Evolutionary conservation across 345 rosid genomes (phyloP).

Genomic region (Fremontodendron californicum): DNA sequence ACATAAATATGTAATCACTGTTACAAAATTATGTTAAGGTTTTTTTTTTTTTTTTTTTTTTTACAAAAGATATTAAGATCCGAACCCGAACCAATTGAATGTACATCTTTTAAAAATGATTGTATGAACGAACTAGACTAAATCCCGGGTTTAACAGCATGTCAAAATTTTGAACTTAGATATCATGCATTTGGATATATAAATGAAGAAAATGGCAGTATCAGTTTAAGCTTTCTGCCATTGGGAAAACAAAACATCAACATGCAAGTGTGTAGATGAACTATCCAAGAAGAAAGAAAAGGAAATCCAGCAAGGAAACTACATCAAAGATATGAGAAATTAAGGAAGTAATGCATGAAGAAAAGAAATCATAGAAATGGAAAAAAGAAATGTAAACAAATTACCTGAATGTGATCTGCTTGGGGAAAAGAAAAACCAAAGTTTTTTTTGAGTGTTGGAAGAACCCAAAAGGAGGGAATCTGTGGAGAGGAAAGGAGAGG

Average conservation of each 20-base stretch:
- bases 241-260: background rate
- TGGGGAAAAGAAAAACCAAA: background rate
- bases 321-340: background rate
- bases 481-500: background rate
- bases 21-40: no score
- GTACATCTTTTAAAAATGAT: no score
- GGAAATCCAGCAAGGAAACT: background rate
- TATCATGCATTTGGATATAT: background rate
- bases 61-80: no score
- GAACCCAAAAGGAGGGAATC: background rate
- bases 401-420: slow-evolving; percentile 11
- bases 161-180: background rate
- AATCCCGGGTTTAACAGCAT: background rate
- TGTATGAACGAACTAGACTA: no score
- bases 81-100: no score
- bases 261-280: slow-evolving; percentile 10
- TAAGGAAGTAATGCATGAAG: background rate
- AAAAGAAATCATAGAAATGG: background rate
- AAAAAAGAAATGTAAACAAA: background rate
- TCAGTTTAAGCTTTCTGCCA: background rate
- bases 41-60: no score
- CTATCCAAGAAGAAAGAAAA: background rate
- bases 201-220: background rate
- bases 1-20: background rate
- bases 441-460: background rate